phyloP scores from a whole-genome alignment of 495 filamentous ascomycete genomes.

The Usnea hakonensis region DNA sequence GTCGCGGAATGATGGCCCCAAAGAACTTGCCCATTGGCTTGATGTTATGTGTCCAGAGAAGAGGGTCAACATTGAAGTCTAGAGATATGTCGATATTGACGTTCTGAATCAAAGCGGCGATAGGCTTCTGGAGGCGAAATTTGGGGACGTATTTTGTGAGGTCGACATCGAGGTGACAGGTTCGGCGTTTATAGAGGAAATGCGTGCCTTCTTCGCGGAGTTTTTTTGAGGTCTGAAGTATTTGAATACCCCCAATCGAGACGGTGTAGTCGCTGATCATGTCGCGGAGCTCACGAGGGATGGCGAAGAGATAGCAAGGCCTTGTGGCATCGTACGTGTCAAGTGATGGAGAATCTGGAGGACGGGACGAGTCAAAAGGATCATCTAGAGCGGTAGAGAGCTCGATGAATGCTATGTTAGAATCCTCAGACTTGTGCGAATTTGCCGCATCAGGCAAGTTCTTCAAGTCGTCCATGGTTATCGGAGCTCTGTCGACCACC shows the following conservation, averaged over 20 bases:
- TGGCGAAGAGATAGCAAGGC: not conserved
- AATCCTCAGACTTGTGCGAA: not conserved
- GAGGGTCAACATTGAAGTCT: too few relatives aligned
- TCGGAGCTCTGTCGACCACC: not conserved
- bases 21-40: too few relatives aligned
- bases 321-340: not conserved
- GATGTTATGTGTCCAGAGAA: too few relatives aligned
- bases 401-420: not conserved
- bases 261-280: not conserved
- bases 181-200: not conserved
- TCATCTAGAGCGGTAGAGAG: not conserved
- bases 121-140: not conserved
- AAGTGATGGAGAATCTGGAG: not conserved
- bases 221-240: not conserved
- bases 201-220: not conserved
- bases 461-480: not conserved
- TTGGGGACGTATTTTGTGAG: not conserved
- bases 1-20: too few relatives aligned
- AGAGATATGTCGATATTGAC: not conserved
- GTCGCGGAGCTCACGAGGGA: conserved; percentile 6
- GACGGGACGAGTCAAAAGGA: not conserved
- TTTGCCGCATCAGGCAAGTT: not conserved
- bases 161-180: not conserved
- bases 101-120: not conserved
- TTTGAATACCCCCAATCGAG: not conserved